A percentile compares a stretch with the other conserved stretches of the same genome.
Evolutionary conservation across 2,329 filamentous ascomycete species (phyloP).

Genomic region (Curvularia verruculosa): DNA sequence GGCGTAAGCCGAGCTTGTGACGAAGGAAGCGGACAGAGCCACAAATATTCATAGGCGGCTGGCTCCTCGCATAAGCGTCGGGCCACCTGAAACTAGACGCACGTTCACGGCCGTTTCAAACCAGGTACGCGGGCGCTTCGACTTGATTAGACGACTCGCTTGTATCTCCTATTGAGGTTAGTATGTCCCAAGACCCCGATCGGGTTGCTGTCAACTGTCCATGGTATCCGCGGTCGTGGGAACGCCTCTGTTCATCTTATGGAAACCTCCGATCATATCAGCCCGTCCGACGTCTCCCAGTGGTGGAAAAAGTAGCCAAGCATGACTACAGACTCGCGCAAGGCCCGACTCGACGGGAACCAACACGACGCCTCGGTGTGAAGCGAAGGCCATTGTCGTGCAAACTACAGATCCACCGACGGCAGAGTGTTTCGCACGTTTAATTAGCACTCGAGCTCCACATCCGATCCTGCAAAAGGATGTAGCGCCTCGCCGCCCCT

Average conservation of each 20-base stretch:
- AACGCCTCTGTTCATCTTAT: constrained; percentile 26
- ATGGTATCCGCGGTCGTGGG: constrained; percentile 35
- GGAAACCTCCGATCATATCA: constrained; percentile 24
- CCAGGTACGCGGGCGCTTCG: constrained; percentile 40
- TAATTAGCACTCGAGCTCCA: constrained; percentile 42
- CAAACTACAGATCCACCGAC: constrained; percentile 20
- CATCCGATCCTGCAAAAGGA: constrained; percentile 24
- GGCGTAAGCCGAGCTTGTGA: too few relatives aligned
- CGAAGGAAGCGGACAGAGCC: constrained; percentile 14
- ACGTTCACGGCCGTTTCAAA: constrained; percentile 42
- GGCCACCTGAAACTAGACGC: constrained; percentile 43
- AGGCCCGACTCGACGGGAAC: constrained; percentile 22
- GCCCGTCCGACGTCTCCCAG: constrained; percentile 16
- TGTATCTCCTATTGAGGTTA: constrained; percentile 25
- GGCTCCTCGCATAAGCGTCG: constrained; percentile 30
- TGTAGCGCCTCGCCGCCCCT: constrained; percentile 13
- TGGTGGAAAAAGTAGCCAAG: constrained; percentile 40
- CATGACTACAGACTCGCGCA: constrained; percentile 27
- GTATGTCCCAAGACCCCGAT: constrained; percentile 14
- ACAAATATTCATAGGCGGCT: constrained; percentile 19
- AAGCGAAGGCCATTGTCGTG: constrained; percentile 28
- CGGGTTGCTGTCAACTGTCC: constrained; percentile 19
- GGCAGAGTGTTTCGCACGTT: constrained; percentile 43
- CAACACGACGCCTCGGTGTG: constrained; percentile 19
- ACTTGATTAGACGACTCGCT: constrained; percentile 29